Conservation (phyloP, 176 grass and related monocot genomes). For the Melocanna baccifera region DNA sequence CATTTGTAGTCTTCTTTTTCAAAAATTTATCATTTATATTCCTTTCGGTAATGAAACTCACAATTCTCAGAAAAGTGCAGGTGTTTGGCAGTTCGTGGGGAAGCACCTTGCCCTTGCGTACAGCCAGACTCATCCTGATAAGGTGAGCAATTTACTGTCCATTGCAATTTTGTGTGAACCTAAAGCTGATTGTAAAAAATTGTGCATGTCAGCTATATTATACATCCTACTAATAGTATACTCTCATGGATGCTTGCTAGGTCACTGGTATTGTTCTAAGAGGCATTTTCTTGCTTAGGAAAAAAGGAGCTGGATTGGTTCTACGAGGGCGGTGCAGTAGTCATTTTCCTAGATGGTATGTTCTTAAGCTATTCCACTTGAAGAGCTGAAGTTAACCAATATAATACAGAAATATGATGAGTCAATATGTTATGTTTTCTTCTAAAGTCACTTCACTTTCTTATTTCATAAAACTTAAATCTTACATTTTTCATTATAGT, state of each 20-base stretch:
- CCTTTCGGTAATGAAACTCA: not conserved
- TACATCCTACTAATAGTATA: too few relatives aligned
- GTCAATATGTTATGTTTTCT: not conserved
- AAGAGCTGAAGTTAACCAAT: not conserved
- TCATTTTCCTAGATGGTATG: conserved; percentile 89
- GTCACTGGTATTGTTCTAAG: conserved; percentile 88
- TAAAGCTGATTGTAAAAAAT: not conserved
- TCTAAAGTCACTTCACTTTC: not conserved
- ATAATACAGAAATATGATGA: not conserved
- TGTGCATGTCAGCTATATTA: not conserved
- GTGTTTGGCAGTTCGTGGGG: conserved; percentile 98
- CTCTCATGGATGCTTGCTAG: conserved; percentile 37
- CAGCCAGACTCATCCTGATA: conserved; percentile 80
- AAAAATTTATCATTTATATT: not conserved
- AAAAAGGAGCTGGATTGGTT: conserved; percentile 95
- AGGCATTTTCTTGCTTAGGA: conserved; percentile 86
- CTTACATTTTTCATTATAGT: not conserved
- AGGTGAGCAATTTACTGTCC: conserved; percentile 30
- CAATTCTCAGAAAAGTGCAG: conserved; percentile 31
- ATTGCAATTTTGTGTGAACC: not conserved
- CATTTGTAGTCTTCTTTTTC: conserved; percentile 14
- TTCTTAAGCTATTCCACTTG: not conserved
- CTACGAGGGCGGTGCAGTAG: conserved; percentile 81
- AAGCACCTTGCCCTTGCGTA: conserved; percentile 90
- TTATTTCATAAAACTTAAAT: not conserved